A percentile compares a stretch with the other conserved stretches of the same genome.
These are phyloP conservation scores for Andrographis paniculata DNA, from an alignment of 305 asterid species.

Conservation along the genomic window DNA sequence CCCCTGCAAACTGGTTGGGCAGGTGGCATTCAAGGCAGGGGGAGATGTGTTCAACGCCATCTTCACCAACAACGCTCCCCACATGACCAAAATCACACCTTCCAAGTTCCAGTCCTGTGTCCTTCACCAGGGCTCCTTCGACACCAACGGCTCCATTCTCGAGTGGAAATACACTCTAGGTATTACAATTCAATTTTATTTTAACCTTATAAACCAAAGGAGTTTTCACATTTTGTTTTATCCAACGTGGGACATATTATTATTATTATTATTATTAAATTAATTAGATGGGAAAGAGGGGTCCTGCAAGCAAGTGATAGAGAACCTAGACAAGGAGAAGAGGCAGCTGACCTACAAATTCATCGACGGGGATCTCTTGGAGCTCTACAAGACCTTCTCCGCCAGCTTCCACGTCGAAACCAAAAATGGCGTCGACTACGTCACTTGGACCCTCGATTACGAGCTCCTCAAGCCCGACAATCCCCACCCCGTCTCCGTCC, in stretches of 20 bases:
- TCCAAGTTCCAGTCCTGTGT: background rate
- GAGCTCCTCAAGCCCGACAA: constrained; percentile 26
- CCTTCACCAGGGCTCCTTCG: background rate
- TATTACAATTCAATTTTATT: background rate
- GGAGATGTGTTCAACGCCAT: background rate
- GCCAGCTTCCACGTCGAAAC: constrained; percentile 27
- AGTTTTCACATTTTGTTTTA: background rate
- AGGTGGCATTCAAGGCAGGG: constrained; percentile 5
- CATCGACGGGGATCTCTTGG: constrained; percentile 4
- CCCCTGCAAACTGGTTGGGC: background rate
- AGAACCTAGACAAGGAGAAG: background rate
- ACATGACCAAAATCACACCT: constrained; percentile 2
- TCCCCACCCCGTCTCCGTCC: constrained; percentile 23
- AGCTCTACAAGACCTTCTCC: constrained; percentile 12
- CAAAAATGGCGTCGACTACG: constrained; percentile 15
- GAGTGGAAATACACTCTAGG: constrained; percentile 5
- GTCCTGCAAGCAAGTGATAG: background rate
- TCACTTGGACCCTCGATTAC: constrained; percentile 29
- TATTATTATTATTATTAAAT: background rate
- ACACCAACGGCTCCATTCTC: background rate
- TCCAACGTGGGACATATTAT: background rate
- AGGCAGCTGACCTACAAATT: constrained; percentile 1
- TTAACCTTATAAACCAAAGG: background rate
- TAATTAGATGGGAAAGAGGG: constrained; percentile 1
- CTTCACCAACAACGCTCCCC: background rate